Conservation (phyloP, 129 eudicot species). For the Oenanthe sinensis region DNA sequence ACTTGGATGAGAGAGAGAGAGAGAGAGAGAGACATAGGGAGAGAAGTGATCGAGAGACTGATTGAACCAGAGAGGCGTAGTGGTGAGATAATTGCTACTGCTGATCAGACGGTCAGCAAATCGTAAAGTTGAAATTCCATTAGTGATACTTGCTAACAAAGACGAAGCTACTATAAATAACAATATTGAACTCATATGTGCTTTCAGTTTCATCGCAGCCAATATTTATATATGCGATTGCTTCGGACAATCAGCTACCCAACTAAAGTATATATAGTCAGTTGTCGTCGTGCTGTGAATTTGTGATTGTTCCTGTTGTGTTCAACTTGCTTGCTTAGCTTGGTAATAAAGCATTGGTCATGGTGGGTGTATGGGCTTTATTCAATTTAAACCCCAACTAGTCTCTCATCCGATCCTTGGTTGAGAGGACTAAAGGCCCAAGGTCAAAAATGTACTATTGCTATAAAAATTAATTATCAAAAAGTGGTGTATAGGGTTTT, state of each 20-base stretch:
- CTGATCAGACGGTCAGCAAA: conserved; percentile 21
- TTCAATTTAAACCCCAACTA: background rate
- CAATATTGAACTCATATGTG: background rate
- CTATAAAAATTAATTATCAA: no score
- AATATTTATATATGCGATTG: background rate
- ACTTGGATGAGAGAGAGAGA: background rate
- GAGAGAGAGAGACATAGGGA: conserved; percentile 30
- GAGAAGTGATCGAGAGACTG: conserved; percentile 95
- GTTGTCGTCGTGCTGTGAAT: background rate
- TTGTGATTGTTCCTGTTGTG: background rate
- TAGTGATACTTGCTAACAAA: conserved; percentile 15
- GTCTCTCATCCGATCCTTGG: background rate
- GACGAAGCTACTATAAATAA: conserved; percentile 5
- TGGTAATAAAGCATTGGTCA: background rate
- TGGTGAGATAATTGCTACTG: conserved; percentile 45
- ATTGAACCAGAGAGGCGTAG: conserved; percentile 67
- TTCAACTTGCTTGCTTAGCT: background rate
- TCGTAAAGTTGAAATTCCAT: conserved; percentile 30
- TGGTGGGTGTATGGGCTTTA: background rate
- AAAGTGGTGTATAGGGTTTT: no score
- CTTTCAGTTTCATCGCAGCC: background rate
- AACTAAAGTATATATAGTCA: background rate
- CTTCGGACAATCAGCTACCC: background rate
- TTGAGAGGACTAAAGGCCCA: background rate
- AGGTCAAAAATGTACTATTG: background rate